phyloP scores from a whole-genome alignment of 257 asterid genomes.

The Fraxinus quadrangulata region DNA sequence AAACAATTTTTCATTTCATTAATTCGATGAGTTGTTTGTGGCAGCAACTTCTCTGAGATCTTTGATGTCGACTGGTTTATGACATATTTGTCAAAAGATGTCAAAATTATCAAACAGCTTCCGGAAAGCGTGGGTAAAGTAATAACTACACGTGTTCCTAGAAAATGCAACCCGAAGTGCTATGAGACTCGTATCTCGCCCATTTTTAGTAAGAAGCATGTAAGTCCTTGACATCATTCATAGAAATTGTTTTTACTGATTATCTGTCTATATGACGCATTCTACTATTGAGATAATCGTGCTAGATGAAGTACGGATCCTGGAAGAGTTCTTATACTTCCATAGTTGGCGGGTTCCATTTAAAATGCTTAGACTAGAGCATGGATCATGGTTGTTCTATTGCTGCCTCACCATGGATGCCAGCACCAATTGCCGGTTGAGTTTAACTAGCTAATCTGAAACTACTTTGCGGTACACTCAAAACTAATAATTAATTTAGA shows the following conservation, averaged over 20 bases:
- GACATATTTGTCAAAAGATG: slow-evolving; percentile 48
- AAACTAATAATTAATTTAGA: too few relatives aligned
- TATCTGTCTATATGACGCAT: neutral
- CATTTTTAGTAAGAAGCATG: slow-evolving; percentile 52
- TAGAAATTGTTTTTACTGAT: neutral
- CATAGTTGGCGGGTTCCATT: neutral
- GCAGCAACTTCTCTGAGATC: slow-evolving; percentile 83
- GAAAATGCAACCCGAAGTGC: slow-evolving; percentile 63
- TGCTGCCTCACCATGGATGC: neutral
- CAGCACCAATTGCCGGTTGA: neutral
- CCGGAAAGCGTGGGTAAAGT: slow-evolving; percentile 49
- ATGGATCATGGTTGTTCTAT: neutral
- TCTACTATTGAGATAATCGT: neutral
- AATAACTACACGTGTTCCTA: slow-evolving; percentile 59
- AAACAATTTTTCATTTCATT: neutral
- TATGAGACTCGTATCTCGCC: slow-evolving; percentile 67
- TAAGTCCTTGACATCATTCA: slow-evolving; percentile 30
- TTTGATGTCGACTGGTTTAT: slow-evolving; percentile 64
- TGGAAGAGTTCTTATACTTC: neutral
- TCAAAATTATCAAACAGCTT: slow-evolving; percentile 50
- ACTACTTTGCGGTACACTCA: neutral
- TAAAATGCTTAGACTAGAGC: neutral
- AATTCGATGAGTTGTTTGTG: slow-evolving; percentile 11
- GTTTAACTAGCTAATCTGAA: neutral
- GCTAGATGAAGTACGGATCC: neutral